Base-by-base conservation (phyloP, 192 early-diverging fungal species). In the Podochytrium sp. region DNA sequence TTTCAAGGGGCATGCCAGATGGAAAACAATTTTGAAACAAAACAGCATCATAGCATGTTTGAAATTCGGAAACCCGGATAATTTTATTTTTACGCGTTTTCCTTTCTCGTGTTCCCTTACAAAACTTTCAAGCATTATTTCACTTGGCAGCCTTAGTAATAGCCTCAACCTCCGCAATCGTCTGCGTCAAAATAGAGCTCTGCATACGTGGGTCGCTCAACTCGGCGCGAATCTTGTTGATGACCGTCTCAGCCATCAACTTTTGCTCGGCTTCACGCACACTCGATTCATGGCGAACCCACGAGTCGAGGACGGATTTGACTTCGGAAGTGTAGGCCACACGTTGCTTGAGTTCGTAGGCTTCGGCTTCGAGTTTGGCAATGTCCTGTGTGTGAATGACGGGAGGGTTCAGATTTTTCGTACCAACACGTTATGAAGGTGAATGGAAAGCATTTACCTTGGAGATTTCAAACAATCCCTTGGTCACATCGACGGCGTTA, bases 251-350 rank as follows among this genome's bases (percentile, higher is more conserved):
- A 58, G 92, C 92, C 74, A 97, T 83, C 39, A 92, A 83, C 87
- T 90, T 91, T 86, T 98, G 97, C 87, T 96, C 92, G 66, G 85
- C 89, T 80, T 97, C 97, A 83, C 97, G 94, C 65, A 98, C 89
- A 32, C 84, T 85, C 70, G 91, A 87, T 84, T 98, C 97, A 77
- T 98, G 93, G 74, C 97, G 95, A 43, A 97, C 95, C 97, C 97
- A 98, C 40, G 92, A 92, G 85, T 98, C 97, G 27, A 98, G 86
- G 60, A 92, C 90, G 23, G 82, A 57, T 90, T 96, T 96, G 76
- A 94, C 88, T 83, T 98, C 95, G 33, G 78, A 23, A 65, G 90
- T 87, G 76, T 93, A 86, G 60, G 88, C 84, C 32, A 91, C 91
- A 73, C 90, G 90, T 81, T 98, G 97, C 92, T 98, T 95, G 53